Percentiles rank a stretch among this genome's conserved stretches.
phyloP scores from a whole-genome alignment of 305 asterid species.

The Solanum hybrid region DNA sequence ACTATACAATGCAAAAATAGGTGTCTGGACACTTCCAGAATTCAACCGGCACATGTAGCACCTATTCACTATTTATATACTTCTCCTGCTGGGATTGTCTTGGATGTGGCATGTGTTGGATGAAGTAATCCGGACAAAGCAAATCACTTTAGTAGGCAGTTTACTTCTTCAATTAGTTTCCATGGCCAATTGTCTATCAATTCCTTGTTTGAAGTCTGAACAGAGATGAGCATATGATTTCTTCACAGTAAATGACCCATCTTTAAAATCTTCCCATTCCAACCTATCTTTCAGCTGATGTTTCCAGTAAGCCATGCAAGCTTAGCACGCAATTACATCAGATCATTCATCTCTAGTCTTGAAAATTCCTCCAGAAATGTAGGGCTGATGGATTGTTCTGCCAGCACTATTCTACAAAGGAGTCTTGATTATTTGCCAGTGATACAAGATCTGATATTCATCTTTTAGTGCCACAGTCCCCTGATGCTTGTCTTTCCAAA shows the following conservation, averaged over 20 bases:
- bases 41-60: not conserved
- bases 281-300: not conserved
- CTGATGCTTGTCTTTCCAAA: not conserved
- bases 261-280: not conserved
- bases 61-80: not conserved
- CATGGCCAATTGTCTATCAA: not conserved
- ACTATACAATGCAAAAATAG: not conserved
- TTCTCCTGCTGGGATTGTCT: not conserved
- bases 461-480: not conserved
- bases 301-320: not conserved
- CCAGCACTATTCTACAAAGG: not conserved
- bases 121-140: not conserved
- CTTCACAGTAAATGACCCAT: not conserved
- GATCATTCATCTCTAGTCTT: not conserved
- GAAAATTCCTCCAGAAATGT: not conserved
- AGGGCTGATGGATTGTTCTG: not conserved
- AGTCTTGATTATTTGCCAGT: not conserved
- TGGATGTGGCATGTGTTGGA: not conserved
- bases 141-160: not conserved
- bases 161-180: not conserved
- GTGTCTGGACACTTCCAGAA: not conserved
- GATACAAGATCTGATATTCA: not conserved
- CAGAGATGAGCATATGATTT: not conserved
- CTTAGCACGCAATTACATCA: not conserved
- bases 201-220: not conserved